phyloP scores from a whole-genome alignment of 495 filamentous ascomycete species.

The Apodospora peruviana region DNA sequence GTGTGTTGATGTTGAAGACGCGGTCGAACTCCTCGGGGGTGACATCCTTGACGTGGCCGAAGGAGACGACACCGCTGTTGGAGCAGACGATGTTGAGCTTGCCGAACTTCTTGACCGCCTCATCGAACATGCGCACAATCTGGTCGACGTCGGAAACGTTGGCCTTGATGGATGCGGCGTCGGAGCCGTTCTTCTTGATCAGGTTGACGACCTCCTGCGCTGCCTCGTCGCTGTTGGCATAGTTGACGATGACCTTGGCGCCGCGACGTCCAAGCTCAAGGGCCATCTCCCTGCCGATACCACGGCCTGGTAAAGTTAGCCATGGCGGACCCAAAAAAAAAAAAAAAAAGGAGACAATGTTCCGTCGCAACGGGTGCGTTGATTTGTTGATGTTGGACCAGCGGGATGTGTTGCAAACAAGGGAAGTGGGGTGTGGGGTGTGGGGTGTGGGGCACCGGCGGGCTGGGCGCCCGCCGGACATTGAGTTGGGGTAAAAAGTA shows the following conservation, averaged over 20 bases:
- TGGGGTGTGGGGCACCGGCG: conserved; percentile 4
- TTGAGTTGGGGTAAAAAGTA: conserved; percentile 27
- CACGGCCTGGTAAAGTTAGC: conserved; percentile 44
- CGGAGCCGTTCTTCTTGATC: conserved; percentile 52
- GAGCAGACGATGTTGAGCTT: conserved; percentile 67
- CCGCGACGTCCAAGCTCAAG: conserved; percentile 71
- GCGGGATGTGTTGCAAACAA: neutral
- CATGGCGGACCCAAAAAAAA: too few species aligned
- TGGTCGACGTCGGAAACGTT: conserved; percentile 66
- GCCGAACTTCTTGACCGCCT: conserved; percentile 57
- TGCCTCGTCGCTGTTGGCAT: conserved; percentile 52
- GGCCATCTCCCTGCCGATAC: conserved; percentile 73
- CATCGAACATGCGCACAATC: conserved; percentile 44
- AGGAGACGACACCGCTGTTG: conserved; percentile 62
- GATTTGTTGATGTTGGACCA: too few species aligned
- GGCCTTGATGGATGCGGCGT: conserved; percentile 65
- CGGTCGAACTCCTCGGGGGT: conserved; percentile 71
- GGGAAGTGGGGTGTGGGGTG: conserved; percentile 2
- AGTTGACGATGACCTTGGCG: conserved; percentile 75
- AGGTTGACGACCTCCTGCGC: conserved; percentile 59
- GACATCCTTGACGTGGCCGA: conserved; percentile 61
- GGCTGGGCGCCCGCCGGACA: conserved; percentile 24
- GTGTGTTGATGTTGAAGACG: conserved; percentile 72
- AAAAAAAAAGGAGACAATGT: too few species aligned
- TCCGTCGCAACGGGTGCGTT: too few species aligned